These are phyloP conservation scores for Tolypocladium album DNA, from an alignment of 2,329 filamentous ascomycete species.

Conservation along the genomic window DNA sequence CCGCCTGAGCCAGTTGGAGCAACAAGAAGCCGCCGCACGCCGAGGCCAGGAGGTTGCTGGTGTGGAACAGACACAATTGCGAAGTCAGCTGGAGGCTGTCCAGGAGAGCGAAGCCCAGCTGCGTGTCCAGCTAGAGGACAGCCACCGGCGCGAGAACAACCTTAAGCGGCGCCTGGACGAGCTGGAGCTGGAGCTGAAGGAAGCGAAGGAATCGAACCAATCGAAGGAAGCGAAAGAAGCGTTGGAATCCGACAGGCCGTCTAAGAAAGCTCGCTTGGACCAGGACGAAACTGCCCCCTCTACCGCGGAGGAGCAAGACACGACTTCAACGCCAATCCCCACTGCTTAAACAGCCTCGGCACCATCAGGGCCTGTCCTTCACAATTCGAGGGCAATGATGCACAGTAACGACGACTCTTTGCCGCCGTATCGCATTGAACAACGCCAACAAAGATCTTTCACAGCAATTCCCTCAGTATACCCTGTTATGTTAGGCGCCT, in stretches of 20 bases:
- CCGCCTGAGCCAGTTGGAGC: constrained; percentile 68
- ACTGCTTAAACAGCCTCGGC: neutral
- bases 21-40: constrained; percentile 59
- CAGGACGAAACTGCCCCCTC: neutral
- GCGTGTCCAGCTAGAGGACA: constrained; percentile 60
- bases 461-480: neutral
- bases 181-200: constrained; percentile 50
- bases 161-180: constrained; percentile 77
- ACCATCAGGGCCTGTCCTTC: neutral
- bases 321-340: neutral
- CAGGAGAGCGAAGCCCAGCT: constrained; percentile 32
- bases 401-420: neutral
- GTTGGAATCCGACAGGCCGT: constrained; percentile 5
- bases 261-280: constrained; percentile 7
- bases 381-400: neutral
- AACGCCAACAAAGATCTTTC: neutral
- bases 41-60: constrained; percentile 46
- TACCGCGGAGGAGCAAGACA: neutral
- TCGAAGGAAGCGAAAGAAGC: constrained; percentile 17
- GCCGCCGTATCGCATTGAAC: neutral
- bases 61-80: constrained; percentile 45
- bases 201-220: constrained; percentile 17
- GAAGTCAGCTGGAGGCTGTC: constrained; percentile 41
- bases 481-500: neutral
- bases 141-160: constrained; percentile 67